A percentile compares a stretch with the other conserved stretches of the same genome.
Evolutionary conservation across 176 grass and related monocot genomes (phyloP).

Genomic region (Panicum miliaceum): DNA sequence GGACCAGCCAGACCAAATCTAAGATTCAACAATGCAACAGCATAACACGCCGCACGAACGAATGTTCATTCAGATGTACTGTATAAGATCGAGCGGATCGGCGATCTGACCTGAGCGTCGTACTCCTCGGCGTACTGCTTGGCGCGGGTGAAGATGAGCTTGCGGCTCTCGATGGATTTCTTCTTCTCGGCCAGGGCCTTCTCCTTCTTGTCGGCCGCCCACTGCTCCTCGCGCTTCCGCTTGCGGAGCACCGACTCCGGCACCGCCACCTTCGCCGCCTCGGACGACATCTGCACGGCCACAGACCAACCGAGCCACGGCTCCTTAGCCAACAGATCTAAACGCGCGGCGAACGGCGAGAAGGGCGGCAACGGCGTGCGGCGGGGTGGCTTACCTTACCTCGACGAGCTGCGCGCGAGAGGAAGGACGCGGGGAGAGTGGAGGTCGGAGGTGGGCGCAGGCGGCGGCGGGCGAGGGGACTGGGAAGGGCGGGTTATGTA

Average conservation of each 20-base stretch:
- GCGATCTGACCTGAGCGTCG: constrained; percentile 59
- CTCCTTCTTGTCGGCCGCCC: constrained; percentile 68
- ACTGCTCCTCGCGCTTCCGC: constrained; percentile 74
- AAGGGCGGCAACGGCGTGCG: not conserved
- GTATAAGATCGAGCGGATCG: not conserved
- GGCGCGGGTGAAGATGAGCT: constrained; percentile 65
- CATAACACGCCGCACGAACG: not conserved
- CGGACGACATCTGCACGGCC: constrained; percentile 59
- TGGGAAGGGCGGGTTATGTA: constrained; percentile 23
- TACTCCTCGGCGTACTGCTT: constrained; percentile 79
- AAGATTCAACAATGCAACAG: not conserved
- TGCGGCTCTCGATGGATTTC: constrained; percentile 58
- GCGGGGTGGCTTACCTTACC: constrained; percentile 39
- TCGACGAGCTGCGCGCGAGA: constrained; percentile 30
- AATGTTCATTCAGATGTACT: not conserved
- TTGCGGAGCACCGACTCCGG: constrained; percentile 80
- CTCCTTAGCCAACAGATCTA: not conserved
- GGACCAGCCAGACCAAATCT: not conserved
- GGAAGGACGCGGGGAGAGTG: not conserved
- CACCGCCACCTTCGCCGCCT: constrained; percentile 56
- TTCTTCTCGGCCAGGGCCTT: constrained; percentile 53
- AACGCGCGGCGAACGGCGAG: not conserved
- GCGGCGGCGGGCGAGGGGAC: constrained; percentile 1
- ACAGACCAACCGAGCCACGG: not conserved
- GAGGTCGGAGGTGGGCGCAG: not conserved